Evolutionary conservation across 805 yeast genomes (phyloP), one percentile per base, ranked within the genome.

Genomic region (Wickerhamomyces kurtzmanii): DNA sequence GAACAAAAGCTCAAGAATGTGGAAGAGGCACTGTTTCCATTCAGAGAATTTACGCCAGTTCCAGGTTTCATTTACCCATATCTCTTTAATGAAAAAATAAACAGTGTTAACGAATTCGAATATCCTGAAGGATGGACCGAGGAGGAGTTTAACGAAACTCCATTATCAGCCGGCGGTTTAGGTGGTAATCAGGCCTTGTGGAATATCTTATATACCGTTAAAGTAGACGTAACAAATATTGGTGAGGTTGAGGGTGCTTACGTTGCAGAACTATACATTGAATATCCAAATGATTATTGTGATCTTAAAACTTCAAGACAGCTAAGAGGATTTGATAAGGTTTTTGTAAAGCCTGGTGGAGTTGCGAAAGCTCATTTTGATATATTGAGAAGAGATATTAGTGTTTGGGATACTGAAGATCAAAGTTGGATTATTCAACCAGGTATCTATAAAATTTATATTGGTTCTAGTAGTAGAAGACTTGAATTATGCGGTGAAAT

Each of bases 171-270:
- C 4, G 80, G 80, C 13, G 71, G 69, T 0, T 36, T 65, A 13
- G 79, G 78, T 1, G 79, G 81, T 1, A 71, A 72, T 43, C 73
- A 72, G 5, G 75, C 69, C 0, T 53, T 73, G 21, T 74, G 77
- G 77, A 70, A 70, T 24, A 52, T 52, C 2, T 48, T 68, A 25
- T 68, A 67, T 38, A 46, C 57, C 27, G 69, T 68, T 4, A 48
- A 51, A 19, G 73, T 64, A 3, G 48, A 42, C 13, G 59, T 71
- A n/a, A 51, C 55, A 23, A 71, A 72, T 36, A 59, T 54, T 15
- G 79, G 79, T 0, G 49, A 52, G 6, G 42, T 44, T 17, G 49
- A 47, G 12, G 77, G 76, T 1, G 62, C 62, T 5, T 62, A 55
- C 34, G 76, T 67, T 15, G 64, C 65, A 9, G 76, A 72, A 42